Base-by-base conservation (phyloP, 2,329 filamentous ascomycete genomes). In the Scedosporium aurantiacum region DNA sequence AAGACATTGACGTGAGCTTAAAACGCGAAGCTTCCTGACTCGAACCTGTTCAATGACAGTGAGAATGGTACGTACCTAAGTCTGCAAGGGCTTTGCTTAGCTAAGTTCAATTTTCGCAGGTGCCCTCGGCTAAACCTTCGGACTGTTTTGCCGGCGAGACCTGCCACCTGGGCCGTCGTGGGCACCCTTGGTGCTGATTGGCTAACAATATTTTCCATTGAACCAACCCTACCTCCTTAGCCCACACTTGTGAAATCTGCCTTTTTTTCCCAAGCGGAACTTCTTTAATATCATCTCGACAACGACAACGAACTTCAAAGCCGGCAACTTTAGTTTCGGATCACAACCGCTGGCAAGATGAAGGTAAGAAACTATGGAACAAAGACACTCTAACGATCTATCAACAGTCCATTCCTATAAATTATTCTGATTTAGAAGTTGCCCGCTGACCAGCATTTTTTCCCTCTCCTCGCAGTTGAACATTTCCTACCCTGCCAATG, bases 401-500 rank as follows among this genome's bases (percentile, higher is more conserved):
- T 47, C 21, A 59, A 27, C 14, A 43, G 5, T 40, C 27, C 18
- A n/a, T 28, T 18, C 10, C 28, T n/a, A n/a, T 2, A 8, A 40
- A 57, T 41, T 21, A 57, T 37, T 18, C 32, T 41, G 7, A 4
- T 10, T 41, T 18, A 5, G 23, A 4, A n/a, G 23, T 23, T 27
- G 21, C n/a, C n/a, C 25, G 55, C 75, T 78, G 66, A 78, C 70
- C 32, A 37, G 32, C 10, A 12, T 37, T 14, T 40, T 41, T 59
- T 25, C n/a, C n/a, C n/a, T 32, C 27, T 23, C 57, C n/a, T 28
- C 67, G 63, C 64, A 82, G 82, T 78, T 85, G 79, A 85, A 85
- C 82, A 83, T 85, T 74, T 82, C 79, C 72, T 96, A 92, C 88
- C 94, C 94, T 82, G 91, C 93, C 87, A 97, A 97, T 83, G 94